Evolutionary conservation across 2,329 filamentous ascomycete genomes (phyloP).

Genomic region (Sclerotinia trifoliorum): DNA sequence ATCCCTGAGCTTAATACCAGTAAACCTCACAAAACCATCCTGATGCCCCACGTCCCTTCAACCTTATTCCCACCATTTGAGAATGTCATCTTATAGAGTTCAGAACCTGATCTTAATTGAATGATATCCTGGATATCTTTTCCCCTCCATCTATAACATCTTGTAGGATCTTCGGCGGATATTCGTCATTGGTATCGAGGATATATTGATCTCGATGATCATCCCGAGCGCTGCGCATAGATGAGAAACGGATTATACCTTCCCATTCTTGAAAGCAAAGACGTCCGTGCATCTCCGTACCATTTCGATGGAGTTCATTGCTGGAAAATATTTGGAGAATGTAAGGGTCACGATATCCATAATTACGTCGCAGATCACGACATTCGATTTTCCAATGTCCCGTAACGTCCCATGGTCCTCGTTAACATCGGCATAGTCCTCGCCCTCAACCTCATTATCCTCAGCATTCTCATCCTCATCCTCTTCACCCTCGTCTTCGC

Average conservation of each 20-base stretch:
- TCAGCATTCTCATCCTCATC: neutral
- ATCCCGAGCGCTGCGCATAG: neutral
- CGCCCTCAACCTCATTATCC: neutral
- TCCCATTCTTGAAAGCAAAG: neutral
- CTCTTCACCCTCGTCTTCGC: neutral
- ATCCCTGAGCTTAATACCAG: neutral
- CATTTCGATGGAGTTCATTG: too few species aligned
- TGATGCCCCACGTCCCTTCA: neutral
- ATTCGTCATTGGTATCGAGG: neutral
- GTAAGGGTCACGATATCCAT: neutral
- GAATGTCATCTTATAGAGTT: neutral
- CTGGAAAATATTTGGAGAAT: neutral
- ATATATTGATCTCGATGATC: neutral
- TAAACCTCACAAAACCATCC: neutral
- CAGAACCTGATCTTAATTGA: neutral
- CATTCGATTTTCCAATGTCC: neutral
- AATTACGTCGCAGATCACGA: neutral
- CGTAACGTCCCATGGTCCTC: slow-evolving; percentile 2
- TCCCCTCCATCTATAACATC: slow-evolving; percentile 8
- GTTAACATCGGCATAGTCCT: neutral
- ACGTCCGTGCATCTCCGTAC: neutral
- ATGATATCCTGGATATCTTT: neutral
- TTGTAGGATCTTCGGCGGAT: neutral
- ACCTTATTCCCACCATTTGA: neutral
- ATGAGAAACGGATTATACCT: neutral